Evolutionary conservation across 1,139 yeast genomes (phyloP).

Genomic region (Debaryomyces subglobosus): DNA sequence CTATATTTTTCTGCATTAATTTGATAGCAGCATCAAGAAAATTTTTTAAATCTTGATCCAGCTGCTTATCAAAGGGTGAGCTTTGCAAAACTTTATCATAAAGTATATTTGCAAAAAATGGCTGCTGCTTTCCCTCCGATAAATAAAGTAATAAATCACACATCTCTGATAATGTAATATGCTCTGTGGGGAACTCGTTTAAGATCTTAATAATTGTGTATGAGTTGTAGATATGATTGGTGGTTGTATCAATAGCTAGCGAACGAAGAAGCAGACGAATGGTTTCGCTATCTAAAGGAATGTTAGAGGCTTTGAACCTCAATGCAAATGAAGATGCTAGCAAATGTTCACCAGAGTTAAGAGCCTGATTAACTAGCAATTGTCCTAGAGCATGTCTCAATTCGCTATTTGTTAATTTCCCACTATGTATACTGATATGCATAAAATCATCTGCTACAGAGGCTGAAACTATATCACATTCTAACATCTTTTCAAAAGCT

Average conservation of each 20-base stretch:
- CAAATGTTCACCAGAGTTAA: slow-evolving; percentile 26
- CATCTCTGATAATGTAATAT: slow-evolving; percentile 14
- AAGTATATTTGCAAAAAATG: slow-evolving; percentile 21
- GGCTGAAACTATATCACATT: slow-evolving; percentile 2
- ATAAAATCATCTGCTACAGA: neutral
- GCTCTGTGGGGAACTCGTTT: slow-evolving; percentile 9
- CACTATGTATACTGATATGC: neutral
- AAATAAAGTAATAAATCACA: slow-evolving; percentile 13
- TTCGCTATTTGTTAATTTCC: neutral
- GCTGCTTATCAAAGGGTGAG: neutral
- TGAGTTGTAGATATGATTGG: slow-evolving; percentile 12
- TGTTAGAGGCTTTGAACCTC: slow-evolving; percentile 8
- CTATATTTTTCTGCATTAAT: slow-evolving; percentile 8
- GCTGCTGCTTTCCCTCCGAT: slow-evolving; percentile 8
- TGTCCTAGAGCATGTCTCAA: slow-evolving; percentile 10
- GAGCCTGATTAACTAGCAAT: slow-evolving; percentile 16
- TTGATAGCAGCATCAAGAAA: neutral
- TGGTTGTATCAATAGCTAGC: slow-evolving; percentile 12
- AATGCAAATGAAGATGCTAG: slow-evolving; percentile 25
- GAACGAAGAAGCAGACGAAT: slow-evolving; percentile 13
- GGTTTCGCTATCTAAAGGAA: slow-evolving; percentile 7
- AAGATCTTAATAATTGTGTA: slow-evolving; percentile 12
- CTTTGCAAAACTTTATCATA: slow-evolving; percentile 11
- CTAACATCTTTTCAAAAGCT: slow-evolving; percentile 4
- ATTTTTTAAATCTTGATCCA: neutral